phyloP scores from a whole-genome alignment of 345 rosid genomes.

The Brassica nigra region DNA sequence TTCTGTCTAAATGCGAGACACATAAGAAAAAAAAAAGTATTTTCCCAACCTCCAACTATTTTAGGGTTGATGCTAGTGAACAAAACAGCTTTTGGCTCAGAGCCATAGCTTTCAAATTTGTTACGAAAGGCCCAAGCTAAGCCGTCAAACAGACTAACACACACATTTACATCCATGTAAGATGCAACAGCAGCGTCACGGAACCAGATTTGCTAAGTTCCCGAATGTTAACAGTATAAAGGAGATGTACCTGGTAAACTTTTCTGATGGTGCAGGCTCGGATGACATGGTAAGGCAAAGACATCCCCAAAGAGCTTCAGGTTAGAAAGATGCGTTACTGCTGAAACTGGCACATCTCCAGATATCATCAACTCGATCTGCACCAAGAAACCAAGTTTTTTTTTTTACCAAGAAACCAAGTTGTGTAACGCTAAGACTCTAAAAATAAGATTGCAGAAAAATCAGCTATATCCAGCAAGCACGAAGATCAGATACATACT shows the following conservation, averaged over 20 bases:
- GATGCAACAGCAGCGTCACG: neutral
- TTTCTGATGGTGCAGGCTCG: conserved; percentile 62
- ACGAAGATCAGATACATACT: conserved; percentile 48
- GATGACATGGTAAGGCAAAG: conserved; percentile 57
- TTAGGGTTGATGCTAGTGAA: too few relatives aligned
- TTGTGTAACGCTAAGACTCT: conserved; percentile 12
- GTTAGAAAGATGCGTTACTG: conserved; percentile 56
- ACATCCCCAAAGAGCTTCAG: conserved; percentile 70
- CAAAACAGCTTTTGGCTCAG: too few relatives aligned
- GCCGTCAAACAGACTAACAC: too few relatives aligned
- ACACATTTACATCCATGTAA: too few relatives aligned
- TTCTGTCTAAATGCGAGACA: too few relatives aligned
- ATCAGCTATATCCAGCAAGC: conserved; percentile 17
- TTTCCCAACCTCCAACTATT: too few relatives aligned
- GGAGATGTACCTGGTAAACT: conserved; percentile 53
- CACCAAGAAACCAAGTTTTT: conserved; percentile 32
- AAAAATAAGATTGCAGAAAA: conserved; percentile 1
- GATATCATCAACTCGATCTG: conserved; percentile 91
- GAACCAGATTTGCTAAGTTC: conserved; percentile 1
- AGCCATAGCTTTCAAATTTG: too few relatives aligned
- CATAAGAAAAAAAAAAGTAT: too few relatives aligned
- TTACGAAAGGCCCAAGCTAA: too few relatives aligned
- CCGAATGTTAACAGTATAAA: conserved; percentile 6
- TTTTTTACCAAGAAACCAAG: too few relatives aligned
- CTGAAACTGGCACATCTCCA: conserved; percentile 79